Evolutionary conservation across 192 early-diverging fungal genomes (phyloP).

Genomic region (Linnemannia elongata): DNA sequence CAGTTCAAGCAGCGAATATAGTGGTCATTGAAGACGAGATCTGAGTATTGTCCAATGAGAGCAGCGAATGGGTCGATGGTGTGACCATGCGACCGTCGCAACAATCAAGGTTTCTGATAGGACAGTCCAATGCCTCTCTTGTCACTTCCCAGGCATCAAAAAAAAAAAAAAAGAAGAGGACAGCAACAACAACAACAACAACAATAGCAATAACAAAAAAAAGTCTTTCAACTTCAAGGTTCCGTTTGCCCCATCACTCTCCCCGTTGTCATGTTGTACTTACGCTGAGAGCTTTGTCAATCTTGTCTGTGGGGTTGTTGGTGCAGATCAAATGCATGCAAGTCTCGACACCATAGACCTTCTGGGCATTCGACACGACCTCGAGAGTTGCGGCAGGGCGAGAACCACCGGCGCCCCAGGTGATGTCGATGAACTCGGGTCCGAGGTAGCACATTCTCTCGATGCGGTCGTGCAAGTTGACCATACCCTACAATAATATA

Average conservation of each 20-base stretch:
- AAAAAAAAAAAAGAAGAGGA: too few species aligned
- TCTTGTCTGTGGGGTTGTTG: conserved; percentile 93
- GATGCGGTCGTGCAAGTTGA: conserved; percentile 97
- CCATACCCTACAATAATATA: conserved; percentile 76
- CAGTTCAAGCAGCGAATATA: not conserved
- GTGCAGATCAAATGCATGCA: conserved; percentile 99
- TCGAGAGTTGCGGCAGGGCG: conserved; percentile 90
- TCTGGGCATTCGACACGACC: conserved; percentile 90
- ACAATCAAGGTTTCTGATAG: conserved; percentile 28
- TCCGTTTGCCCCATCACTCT: not conserved
- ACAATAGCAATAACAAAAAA: not conserved
- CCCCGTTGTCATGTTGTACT: not conserved
- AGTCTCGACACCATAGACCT: conserved; percentile 94
- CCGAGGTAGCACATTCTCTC: conserved; percentile 96
- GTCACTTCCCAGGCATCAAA: not conserved
- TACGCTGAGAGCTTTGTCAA: conserved; percentile 85
- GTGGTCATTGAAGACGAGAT: not conserved
- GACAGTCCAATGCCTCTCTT: not conserved
- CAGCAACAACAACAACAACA: too few species aligned
- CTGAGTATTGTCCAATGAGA: not conserved
- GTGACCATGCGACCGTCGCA: not conserved
- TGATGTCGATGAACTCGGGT: conserved; percentile 87
- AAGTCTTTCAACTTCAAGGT: not conserved
- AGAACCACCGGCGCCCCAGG: conserved; percentile 95
- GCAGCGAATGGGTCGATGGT: conserved; percentile 1